Percentiles rank a stretch among this genome's conserved stretches.
Conservation (phyloP, 2,329 filamentous ascomycete species). For the Cercospora janseana region DNA sequence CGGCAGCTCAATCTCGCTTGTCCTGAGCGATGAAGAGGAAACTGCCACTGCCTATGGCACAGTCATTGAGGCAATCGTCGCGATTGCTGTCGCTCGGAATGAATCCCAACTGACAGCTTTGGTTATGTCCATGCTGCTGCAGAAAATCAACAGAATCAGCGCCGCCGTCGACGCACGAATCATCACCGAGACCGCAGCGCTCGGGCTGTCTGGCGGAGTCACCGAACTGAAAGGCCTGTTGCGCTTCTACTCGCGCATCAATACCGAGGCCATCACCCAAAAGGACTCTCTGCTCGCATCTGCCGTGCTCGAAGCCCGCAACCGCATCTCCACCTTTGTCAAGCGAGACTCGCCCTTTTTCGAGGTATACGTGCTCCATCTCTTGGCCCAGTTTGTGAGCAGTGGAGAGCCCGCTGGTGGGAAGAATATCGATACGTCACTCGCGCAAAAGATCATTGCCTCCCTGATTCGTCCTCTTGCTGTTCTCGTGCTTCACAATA, state of each 20-base stretch:
- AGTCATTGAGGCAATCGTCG: constrained; percentile 91
- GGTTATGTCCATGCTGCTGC: constrained; percentile 92
- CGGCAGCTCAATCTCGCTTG: constrained; percentile 77
- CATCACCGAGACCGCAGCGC: constrained; percentile 72
- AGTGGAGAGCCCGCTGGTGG: constrained; percentile 75
- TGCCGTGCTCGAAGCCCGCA: constrained; percentile 76
- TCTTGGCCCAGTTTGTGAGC: constrained; percentile 83
- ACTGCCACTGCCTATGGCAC: constrained; percentile 74
- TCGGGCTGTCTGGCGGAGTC: constrained; percentile 74
- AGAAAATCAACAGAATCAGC: constrained; percentile 87
- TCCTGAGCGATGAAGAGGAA: constrained; percentile 72
- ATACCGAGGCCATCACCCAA: constrained; percentile 68
- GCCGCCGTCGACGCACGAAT: constrained; percentile 78
- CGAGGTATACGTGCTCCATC: constrained; percentile 76
- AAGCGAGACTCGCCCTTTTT: constrained; percentile 71
- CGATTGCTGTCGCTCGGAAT: constrained; percentile 75
- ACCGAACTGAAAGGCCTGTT: constrained; percentile 83
- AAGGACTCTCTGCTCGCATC: constrained; percentile 65
- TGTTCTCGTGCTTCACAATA: constrained; percentile 69
- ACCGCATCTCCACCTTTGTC: constrained; percentile 70
- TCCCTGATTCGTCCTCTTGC: constrained; percentile 87
- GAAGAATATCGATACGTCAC: constrained; percentile 54
- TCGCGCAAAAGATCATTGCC: constrained; percentile 82
- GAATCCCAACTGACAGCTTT: constrained; percentile 92
- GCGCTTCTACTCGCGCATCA: constrained; percentile 75